Evolutionary conservation across 129 eudicot species (phyloP).

Genomic region (Cynara cardunculus): DNA sequence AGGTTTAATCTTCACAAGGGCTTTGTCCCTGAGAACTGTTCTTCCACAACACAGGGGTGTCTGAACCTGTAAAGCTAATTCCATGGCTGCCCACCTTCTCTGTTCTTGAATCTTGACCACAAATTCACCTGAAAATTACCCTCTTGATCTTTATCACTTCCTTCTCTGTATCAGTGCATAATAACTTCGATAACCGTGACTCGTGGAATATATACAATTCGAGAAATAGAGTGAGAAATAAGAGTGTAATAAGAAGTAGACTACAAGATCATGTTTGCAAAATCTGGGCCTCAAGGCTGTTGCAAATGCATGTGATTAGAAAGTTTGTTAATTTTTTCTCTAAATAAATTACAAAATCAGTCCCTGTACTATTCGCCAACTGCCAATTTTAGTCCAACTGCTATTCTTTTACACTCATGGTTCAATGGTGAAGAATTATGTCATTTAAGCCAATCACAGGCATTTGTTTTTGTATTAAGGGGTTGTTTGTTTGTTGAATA

Average conservation of each 20-base stretch:
- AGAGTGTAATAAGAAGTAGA: slow-evolving; percentile 8
- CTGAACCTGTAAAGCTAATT: slow-evolving; percentile 45
- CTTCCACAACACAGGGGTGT: slow-evolving; percentile 42
- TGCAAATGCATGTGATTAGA: slow-evolving; percentile 40
- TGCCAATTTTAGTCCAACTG: not conserved
- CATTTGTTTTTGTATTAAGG: not conserved
- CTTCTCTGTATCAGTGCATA: slow-evolving; percentile 7
- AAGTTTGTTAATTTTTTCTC: slow-evolving; percentile 24
- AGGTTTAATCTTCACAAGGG: slow-evolving; percentile 52
- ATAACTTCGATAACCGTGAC: slow-evolving; percentile 4
- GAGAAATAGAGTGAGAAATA: slow-evolving; percentile 11
- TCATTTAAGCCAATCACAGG: not conserved
- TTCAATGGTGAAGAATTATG: not conserved
- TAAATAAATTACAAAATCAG: not conserved
- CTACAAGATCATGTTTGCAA: slow-evolving; percentile 26
- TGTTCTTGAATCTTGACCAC: slow-evolving; percentile 18
- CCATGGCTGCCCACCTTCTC: slow-evolving; percentile 45
- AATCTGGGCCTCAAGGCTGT: slow-evolving; percentile 39
- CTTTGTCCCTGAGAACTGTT: slow-evolving; percentile 24
- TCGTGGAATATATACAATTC: not conserved
- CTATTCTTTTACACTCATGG: not conserved
- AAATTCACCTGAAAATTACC: slow-evolving; percentile 2
- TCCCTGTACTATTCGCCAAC: not conserved
- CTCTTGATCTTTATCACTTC: slow-evolving; percentile 16
- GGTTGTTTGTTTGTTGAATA: not conserved